Percentiles rank a stretch among this genome's conserved stretches.
Evolutionary conservation across 345 rosid species (phyloP).

Genomic region (Rhodomyrtus tomentosa): DNA sequence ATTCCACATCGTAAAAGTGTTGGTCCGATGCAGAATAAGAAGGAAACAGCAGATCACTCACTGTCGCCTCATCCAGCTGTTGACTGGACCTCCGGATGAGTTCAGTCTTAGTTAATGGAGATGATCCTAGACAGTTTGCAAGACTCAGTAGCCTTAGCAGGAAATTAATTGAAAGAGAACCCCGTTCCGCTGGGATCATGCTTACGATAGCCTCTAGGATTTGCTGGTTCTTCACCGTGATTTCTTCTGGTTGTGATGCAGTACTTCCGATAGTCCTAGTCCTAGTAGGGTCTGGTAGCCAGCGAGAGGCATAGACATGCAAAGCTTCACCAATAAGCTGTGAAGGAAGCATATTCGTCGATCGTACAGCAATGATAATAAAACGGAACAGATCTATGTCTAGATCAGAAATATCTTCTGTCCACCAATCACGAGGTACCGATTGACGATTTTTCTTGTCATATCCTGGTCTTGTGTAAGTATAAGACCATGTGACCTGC

Average conservation of each 20-base stretch:
- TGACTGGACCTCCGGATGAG: conserved; percentile 60
- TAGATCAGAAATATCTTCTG: conserved; percentile 86
- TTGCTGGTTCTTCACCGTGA: conserved; percentile 28
- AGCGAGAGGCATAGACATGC: conserved; percentile 82
- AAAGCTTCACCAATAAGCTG: conserved; percentile 94
- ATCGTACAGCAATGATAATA: conserved; percentile 52
- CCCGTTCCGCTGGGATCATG: conserved; percentile 78
- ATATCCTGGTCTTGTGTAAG: conserved; percentile 77
- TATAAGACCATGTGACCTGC: conserved; percentile 90
- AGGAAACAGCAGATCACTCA: conserved; percentile 55
- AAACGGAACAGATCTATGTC: conserved; percentile 83
- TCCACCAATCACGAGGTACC: conserved; percentile 98
- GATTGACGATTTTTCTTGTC: conserved; percentile 42
- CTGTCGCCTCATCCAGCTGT: conserved; percentile 73
- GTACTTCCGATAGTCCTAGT: conserved; percentile 22
- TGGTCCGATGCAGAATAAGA: conserved; percentile 32
- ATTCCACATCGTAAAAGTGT: conserved; percentile 44
- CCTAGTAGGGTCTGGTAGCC: conserved; percentile 67
- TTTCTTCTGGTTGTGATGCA: conserved; percentile 31
- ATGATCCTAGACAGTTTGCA: conserved; percentile 57
- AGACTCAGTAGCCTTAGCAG: conserved; percentile 74
- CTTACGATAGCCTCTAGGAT: conserved; percentile 63
- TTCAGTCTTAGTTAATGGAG: conserved; percentile 61
- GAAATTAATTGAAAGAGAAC: conserved; percentile 76
- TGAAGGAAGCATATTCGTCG: conserved; percentile 47